phyloP scores from a whole-genome alignment of 106 monocot species.

The Dendrobium officinale region DNA sequence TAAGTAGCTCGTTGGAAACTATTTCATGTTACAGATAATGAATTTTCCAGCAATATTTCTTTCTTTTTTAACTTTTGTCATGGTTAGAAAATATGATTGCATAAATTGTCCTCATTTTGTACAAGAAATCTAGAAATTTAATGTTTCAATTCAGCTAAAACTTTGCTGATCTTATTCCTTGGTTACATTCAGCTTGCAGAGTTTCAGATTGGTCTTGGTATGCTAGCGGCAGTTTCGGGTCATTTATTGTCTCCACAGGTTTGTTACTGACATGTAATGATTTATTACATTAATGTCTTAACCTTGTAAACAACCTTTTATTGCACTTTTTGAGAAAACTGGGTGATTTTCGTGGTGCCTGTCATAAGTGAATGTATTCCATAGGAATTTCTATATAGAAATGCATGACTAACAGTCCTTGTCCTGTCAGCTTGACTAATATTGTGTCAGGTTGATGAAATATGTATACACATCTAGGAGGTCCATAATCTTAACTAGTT shows the following conservation, averaged over 20 bases:
- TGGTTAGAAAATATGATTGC: not conserved
- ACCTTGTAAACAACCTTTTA: not conserved
- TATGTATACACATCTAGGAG: not conserved
- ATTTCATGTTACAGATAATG: not conserved
- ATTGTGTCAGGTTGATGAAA: not conserved
- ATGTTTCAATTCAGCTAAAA: not conserved
- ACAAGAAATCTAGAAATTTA: not conserved
- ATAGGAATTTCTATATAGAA: not conserved
- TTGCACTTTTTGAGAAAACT: not conserved
- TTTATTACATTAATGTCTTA: not conserved
- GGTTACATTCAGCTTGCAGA: constrained; percentile 63
- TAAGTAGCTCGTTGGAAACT: not conserved
- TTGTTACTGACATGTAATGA: not conserved
- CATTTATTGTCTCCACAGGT: constrained; percentile 81
- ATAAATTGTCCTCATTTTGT: not conserved
- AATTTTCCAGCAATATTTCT: not conserved
- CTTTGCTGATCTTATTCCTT: constrained; percentile 3
- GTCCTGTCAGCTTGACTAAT: not conserved
- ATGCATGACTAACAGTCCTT: not conserved
- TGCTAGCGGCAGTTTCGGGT: constrained; percentile 56
- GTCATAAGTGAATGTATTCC: not conserved
- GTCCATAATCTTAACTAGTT: not conserved
- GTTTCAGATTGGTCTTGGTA: constrained; percentile 88
- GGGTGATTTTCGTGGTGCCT: not conserved
- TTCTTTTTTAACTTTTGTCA: not conserved